Conservation (phyloP, 495 filamentous ascomycete species). For the Glarea lozoyensis region DNA sequence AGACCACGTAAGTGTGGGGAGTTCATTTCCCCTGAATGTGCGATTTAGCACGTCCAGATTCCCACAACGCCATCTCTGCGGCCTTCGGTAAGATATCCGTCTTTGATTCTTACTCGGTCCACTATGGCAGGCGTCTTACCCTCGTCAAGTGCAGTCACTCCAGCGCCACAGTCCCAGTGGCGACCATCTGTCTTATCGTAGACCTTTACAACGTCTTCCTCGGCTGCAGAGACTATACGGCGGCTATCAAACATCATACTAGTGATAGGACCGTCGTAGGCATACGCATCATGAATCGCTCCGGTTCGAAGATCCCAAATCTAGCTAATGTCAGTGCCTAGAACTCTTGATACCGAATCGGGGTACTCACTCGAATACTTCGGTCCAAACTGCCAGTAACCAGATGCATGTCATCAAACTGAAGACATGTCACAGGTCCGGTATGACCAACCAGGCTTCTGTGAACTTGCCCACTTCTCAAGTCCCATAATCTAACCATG, state of each 20-base stretch:
- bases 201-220: slow-evolving; percentile 89
- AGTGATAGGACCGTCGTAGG: slow-evolving; percentile 86
- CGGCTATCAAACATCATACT: slow-evolving; percentile 97
- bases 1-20: too few relatives aligned
- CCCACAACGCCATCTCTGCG: slow-evolving; percentile 81
- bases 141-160: slow-evolving; percentile 53
- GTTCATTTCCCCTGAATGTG: too few relatives aligned
- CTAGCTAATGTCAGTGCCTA: too few relatives aligned
- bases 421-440: slow-evolving; percentile 86
- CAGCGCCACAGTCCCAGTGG: slow-evolving; percentile 95
- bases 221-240: slow-evolving; percentile 82
- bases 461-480: slow-evolving; percentile 92
- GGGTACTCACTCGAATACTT: slow-evolving; percentile 77
- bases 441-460: slow-evolving; percentile 94
- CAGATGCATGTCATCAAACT: slow-evolving; percentile 93
- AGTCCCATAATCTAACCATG: slow-evolving; percentile 96
- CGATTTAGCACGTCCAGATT: slow-evolving; percentile 78
- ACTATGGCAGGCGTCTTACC: slow-evolving; percentile 58
- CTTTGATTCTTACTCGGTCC: slow-evolving; percentile 82
- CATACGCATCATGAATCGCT: slow-evolving; percentile 91
- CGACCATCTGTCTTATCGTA: slow-evolving; percentile 94
- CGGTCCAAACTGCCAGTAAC: slow-evolving; percentile 92
- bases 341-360: too few relatives aligned
- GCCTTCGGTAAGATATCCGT: slow-evolving; percentile 90
- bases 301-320: slow-evolving; percentile 98